phyloP scores from a whole-genome alignment of 1,284 basidiomycete genomes.

The Tilletia indica region DNA sequence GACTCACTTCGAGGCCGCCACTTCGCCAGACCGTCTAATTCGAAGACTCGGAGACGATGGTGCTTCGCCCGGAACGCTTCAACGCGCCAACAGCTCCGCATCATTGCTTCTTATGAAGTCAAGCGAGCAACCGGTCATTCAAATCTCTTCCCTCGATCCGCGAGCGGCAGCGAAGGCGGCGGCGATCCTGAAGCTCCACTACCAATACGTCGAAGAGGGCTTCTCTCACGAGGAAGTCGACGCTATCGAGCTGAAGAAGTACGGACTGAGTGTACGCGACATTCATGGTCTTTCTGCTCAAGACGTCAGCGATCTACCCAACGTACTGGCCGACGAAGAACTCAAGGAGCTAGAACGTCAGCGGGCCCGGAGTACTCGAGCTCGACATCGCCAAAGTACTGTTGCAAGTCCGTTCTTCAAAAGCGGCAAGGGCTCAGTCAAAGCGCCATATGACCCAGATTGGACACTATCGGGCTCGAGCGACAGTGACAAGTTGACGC shows the following conservation, averaged over 20 bases:
- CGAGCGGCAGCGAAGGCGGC: slow-evolving; percentile 44
- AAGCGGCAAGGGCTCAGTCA: background rate
- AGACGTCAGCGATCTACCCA: background rate
- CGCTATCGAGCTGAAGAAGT: slow-evolving; percentile 3
- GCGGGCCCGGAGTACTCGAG: background rate
- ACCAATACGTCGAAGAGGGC: slow-evolving; percentile 48
- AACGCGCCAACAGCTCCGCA: background rate
- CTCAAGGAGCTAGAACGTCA: slow-evolving; percentile 13
- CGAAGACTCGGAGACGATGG: background rate
- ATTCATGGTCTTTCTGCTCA: background rate
- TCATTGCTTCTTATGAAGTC: background rate
- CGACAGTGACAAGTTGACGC: background rate
- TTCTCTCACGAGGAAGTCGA: slow-evolving; percentile 20
- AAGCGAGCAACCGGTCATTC: slow-evolving; percentile 30
- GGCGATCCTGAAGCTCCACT: slow-evolving; percentile 47
- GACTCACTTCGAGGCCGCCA: too few relatives aligned
- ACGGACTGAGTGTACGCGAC: slow-evolving; percentile 8
- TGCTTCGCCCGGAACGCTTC: background rate
- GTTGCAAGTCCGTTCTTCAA: background rate
- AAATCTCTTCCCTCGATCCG: slow-evolving; percentile 44
- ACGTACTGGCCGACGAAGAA: slow-evolving; percentile 11
- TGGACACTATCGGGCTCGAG: slow-evolving; percentile 1
- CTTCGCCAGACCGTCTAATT: too few relatives aligned
- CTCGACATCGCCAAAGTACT: background rate
- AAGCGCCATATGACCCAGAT: background rate